Evolutionary conservation across 768 basidiomycete species (phyloP).

Genomic region (Leccinum disarticulatum): DNA sequence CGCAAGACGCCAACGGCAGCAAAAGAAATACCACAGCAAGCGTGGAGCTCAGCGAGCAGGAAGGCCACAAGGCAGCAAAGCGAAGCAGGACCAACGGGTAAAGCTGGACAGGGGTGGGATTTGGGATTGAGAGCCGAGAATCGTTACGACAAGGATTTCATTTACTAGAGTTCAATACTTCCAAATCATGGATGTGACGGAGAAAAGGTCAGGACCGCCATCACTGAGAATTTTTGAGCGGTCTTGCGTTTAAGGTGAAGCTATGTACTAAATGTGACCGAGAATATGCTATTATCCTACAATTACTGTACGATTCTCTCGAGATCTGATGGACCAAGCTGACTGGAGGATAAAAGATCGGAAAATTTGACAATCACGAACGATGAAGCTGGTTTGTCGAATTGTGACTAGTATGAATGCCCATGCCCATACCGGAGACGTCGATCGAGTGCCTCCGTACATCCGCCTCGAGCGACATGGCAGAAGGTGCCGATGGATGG

Average conservation of each 20-base stretch:
- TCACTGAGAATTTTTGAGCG: neutral
- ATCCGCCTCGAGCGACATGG: slow-evolving; percentile 32
- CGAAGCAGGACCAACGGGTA: slow-evolving; percentile 72
- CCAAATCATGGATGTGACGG: slow-evolving; percentile 7
- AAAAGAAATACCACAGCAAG: slow-evolving; percentile 79
- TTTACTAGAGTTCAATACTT: slow-evolving; percentile 8
- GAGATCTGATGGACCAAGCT: neutral
- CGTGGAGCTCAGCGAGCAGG: slow-evolving; percentile 61
- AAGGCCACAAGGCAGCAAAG: slow-evolving; percentile 78
- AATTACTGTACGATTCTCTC: slow-evolving; percentile 15
- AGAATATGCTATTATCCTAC: slow-evolving; percentile 21
- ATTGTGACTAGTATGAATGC: slow-evolving; percentile 18
- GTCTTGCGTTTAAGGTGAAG: neutral
- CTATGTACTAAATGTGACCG: slow-evolving; percentile 10
- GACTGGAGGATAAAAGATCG: neutral
- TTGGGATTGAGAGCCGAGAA: slow-evolving; percentile 49
- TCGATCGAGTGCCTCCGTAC: slow-evolving; percentile 36
- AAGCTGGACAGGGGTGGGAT: slow-evolving; percentile 57
- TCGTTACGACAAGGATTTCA: slow-evolving; percentile 15
- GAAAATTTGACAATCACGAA: neutral
- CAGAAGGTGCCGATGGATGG: slow-evolving; percentile 27
- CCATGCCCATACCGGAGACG: slow-evolving; percentile 32
- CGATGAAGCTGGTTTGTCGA: slow-evolving; percentile 9
- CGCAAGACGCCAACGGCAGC: slow-evolving; percentile 58
- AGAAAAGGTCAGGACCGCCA: slow-evolving; percentile 4